A percentile compares a stretch with the other conserved stretches of the same genome.
phyloP scores from a whole-genome alignment of 305 asterid genomes.

The Solanum hybrid region DNA sequence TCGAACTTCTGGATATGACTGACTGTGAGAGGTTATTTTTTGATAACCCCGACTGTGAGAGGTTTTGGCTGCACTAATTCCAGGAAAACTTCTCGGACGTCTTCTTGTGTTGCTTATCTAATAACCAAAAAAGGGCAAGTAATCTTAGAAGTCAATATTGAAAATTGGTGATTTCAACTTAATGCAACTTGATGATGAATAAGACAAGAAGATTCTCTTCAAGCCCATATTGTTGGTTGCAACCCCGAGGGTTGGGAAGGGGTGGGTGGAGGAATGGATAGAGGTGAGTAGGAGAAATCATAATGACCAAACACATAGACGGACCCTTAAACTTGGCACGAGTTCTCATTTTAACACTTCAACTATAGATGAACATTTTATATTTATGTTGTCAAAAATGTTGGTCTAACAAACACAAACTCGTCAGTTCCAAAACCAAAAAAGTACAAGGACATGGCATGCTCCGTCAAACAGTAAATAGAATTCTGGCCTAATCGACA shows the following conservation, averaged over 20 bases:
- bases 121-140: slow-evolving; percentile 4
- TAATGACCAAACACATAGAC: neutral
- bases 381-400: neutral
- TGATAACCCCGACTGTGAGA: too few relatives aligned
- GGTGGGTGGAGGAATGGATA: neutral
- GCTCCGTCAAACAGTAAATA: neutral
- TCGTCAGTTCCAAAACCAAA: neutral
- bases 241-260: neutral
- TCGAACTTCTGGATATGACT: slow-evolving; percentile 50
- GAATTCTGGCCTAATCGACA: neutral
- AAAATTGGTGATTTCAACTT: neutral
- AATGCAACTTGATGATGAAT: neutral
- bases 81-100: slow-evolving; percentile 27
- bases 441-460: neutral
- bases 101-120: slow-evolving; percentile 33
- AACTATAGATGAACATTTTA: neutral
- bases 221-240: neutral
- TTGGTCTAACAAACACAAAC: neutral
- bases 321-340: neutral
- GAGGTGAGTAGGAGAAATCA: neutral
- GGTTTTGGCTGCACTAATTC: slow-evolving; percentile 17
- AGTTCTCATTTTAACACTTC: neutral
- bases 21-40: slow-evolving; percentile 54
- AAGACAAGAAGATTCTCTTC: neutral
- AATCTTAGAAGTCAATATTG: neutral